Evolutionary conservation across 2,329 filamentous ascomycete genomes (phyloP), one percentile per base, ranked within the genome.

Genomic region (Cladosporium sp.): DNA sequence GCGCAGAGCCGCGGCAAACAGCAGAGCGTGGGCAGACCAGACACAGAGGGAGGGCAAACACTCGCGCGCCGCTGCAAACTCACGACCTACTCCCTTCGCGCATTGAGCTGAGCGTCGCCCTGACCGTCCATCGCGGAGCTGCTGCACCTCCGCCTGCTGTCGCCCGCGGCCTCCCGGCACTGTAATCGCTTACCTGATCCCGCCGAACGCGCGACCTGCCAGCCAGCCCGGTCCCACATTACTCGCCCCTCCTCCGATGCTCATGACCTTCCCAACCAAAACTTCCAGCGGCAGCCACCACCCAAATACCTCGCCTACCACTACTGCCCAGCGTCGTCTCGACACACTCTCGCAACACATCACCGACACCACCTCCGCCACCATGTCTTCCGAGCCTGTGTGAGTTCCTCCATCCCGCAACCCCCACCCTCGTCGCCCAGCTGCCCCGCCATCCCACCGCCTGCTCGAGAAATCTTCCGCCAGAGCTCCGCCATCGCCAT

Each of bases 301-400:
- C 28, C 46, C 35, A 49, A 49, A 31, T 49, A 49, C 46, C 32
- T 33, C 32, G 37, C 41, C 46, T 35, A 13, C 19, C 22, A 38
- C 28, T 19, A 19, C 44, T 19, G 49, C 42, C 9, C 49, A 51
- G 34, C 49, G 34, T 31, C 49, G 49, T 19, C 49, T 51, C 14
- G 41, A 51, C 19, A 37, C 42, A 11, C 33, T 52, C 22, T 40
- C 49, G 40, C 49, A 52, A 9, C 49, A 52, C 31, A 9, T 52
- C 49, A 38, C 49, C 28, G n/a, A 41, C 14, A 31, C 43, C 56
- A 35, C 22, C 28, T n/a, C 56, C 49, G 51, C 54, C 58, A 63
- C 46, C 52, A 64, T 64, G 62, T 61, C 59, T 54, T 56, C 58
- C 44, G 61, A 65, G 58, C 59, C 61, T 57, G 61, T 63, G 63